Base-by-base conservation (phyloP, 2,329 filamentous ascomycete genomes). In the Escovopsis sp. region DNA sequence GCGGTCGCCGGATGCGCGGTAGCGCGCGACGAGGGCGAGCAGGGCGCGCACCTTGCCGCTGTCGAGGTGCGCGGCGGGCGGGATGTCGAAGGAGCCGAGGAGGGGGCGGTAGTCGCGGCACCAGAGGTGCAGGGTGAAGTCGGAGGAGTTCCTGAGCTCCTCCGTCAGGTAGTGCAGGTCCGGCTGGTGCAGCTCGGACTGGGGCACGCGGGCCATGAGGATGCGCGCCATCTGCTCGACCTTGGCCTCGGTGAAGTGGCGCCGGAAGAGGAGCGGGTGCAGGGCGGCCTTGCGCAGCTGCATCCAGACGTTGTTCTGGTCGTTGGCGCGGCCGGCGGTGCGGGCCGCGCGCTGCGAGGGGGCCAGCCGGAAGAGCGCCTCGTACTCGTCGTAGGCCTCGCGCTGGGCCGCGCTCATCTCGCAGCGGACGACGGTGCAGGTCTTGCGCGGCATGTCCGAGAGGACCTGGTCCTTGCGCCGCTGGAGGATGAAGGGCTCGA, bases 381-480 rank as follows among this genome's bases (percentile, higher is more conserved):
- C 71, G 45, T 75, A 74, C 14, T 67, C 65, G 3, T 79, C 67
- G 60, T 96, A 96, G 1, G 93, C 76, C 7, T 71, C 66, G 49
- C 71, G 71, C 56, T 98, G 91, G 0, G 70, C 66, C 2, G 72
- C 65, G 27, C 81, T 83, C 66, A 96, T 76, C 5, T 83, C 76
- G 58, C 89, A 95, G 54, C 82, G 81, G 46, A 88, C 78, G 1
- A 95, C 79, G 4, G 77, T 76, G 45, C 79, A 77, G 10, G 74
- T 77, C 65, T 96, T 96, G 40, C 71, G 68, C 0, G 91, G 88
- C 48, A 98, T 71, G 54, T 91, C 82, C 37, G 67, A 67, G n/a
- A 96, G 71, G 8, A 95, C 88, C 54, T 96, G 87, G 39, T 84
- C 77, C 65, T 98, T 98, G 64, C 91, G 89, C 7, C 91, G 76